A percentile compares a stretch with the other conserved stretches of the same genome.
These are phyloP conservation scores for Didymella glomerata DNA, from an alignment of 2,329 filamentous ascomycete genomes.

Conservation along the genomic window DNA sequence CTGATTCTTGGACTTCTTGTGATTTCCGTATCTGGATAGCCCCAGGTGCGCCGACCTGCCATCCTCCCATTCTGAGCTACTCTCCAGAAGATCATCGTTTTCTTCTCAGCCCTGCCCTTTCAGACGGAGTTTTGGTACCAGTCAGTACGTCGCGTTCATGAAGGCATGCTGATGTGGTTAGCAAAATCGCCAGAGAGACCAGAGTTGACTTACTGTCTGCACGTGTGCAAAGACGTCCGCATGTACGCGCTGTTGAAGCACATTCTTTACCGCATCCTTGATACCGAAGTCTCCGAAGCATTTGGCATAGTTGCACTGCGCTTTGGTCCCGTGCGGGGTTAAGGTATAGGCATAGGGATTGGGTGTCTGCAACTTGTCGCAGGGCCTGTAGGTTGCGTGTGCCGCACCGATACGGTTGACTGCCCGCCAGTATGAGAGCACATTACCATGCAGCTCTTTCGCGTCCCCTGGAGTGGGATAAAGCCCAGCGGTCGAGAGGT, in stretches of 20 bases:
- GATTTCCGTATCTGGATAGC: neutral
- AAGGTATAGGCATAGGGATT: too few species aligned
- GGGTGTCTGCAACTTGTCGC: neutral
- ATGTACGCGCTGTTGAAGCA: neutral
- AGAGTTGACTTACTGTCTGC: neutral
- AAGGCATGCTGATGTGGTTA: neutral
- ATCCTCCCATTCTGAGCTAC: neutral
- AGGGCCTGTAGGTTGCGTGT: too few species aligned
- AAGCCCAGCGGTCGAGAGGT: neutral
- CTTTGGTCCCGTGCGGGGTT: too few species aligned
- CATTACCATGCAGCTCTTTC: neutral
- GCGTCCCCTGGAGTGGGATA: neutral
- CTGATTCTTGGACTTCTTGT: too few species aligned
- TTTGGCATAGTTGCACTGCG: too few species aligned
- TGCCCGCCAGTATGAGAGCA: neutral
- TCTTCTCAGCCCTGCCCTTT: neutral
- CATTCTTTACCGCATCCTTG: neutral
- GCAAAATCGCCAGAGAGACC: neutral
- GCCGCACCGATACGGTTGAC: neutral
- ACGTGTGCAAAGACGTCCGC: neutral
- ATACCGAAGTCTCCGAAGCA: slow-evolving; percentile 4
- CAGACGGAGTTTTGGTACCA: neutral
- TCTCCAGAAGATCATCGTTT: neutral
- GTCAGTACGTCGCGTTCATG: neutral
- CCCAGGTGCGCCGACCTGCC: neutral